Percentiles rank a stretch among this genome's conserved stretches.
These are phyloP conservation scores for Thielaviopsis punctulata DNA, from an alignment of 2,329 filamentous ascomycete species.

Conservation along the genomic window DNA sequence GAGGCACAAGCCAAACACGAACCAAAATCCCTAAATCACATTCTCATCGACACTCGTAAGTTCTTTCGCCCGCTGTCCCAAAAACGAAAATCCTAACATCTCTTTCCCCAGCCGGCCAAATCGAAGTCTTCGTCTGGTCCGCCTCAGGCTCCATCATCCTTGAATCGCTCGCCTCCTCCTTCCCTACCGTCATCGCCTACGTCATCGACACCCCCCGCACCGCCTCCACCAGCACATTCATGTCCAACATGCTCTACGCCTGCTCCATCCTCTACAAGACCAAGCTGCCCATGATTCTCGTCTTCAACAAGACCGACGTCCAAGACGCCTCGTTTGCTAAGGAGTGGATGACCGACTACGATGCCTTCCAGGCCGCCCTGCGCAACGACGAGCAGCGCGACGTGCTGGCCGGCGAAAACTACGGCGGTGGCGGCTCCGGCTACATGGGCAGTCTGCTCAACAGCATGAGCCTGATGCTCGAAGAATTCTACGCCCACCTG, in stretches of 20 bases:
- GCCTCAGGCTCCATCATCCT: conserved; percentile 88
- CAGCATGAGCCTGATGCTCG: conserved; percentile 93
- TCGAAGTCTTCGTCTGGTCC: conserved; percentile 98
- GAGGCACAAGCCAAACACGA: conserved; percentile 51
- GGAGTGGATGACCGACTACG: conserved; percentile 99
- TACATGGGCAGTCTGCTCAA: conserved; percentile 95
- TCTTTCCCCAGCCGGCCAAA: conserved; percentile 54
- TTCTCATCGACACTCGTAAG: conserved; percentile 71
- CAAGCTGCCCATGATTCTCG: conserved; percentile 92
- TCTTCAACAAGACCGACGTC: conserved; percentile 98
- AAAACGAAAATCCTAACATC: background rate
- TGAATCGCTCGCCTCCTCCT: conserved; percentile 79
- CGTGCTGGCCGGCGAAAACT: conserved; percentile 57
- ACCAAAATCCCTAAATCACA: conserved; percentile 54
- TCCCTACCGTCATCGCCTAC: conserved; percentile 94
- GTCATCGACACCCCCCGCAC: conserved; percentile 93
- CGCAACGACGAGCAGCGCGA: conserved; percentile 63
- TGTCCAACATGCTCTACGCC: conserved; percentile 99
- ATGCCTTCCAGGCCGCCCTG: conserved; percentile 79
- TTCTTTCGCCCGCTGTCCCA: background rate
- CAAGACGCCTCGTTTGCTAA: conserved; percentile 82
- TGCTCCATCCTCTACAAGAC: conserved; percentile 99
- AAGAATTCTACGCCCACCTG: conserved; percentile 92
- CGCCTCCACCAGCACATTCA: conserved; percentile 86
- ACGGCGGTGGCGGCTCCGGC: conserved; percentile 57